A percentile compares a stretch with the other conserved stretches of the same genome.
Conservation (phyloP, 2,329 filamentous ascomycete genomes). For the Trichoderma sp. region DNA sequence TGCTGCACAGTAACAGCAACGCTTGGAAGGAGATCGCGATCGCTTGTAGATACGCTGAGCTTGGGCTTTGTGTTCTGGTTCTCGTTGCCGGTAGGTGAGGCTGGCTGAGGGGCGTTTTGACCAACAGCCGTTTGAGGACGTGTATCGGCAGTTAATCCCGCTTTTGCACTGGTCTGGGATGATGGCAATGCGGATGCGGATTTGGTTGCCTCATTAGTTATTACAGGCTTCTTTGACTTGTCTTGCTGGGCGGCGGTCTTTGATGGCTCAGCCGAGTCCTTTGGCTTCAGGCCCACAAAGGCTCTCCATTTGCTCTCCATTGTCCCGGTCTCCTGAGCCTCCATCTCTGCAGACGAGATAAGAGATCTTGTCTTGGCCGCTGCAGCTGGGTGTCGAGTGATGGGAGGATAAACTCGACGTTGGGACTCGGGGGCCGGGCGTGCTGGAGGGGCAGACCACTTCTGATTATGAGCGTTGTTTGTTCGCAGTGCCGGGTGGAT, state of each 20-base stretch:
- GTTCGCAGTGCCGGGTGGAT: slow-evolving; percentile 39
- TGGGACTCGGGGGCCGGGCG: slow-evolving; percentile 26
- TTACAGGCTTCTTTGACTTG: neutral
- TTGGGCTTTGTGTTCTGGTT: neutral
- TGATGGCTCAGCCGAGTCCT: slow-evolving; percentile 7
- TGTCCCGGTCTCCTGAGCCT: slow-evolving; percentile 33
- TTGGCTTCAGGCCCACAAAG: slow-evolving; percentile 28
- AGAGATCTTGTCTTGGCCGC: slow-evolving; percentile 30
- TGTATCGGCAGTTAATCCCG: neutral
- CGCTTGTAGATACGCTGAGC: neutral
- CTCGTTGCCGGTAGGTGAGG: neutral
- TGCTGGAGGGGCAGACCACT: slow-evolving; percentile 30
- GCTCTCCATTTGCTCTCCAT: slow-evolving; percentile 34
- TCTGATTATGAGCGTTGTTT: slow-evolving; percentile 25
- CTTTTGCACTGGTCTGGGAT: neutral
- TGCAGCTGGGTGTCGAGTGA: slow-evolving; percentile 34
- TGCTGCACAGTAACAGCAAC: neutral
- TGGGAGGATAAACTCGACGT: slow-evolving; percentile 38
- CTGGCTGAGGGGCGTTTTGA: neutral
- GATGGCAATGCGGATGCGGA: neutral
- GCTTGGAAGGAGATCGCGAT: neutral
- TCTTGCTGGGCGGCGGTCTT: slow-evolving; percentile 6
- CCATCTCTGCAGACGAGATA: slow-evolving; percentile 30
- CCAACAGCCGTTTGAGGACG: neutral
- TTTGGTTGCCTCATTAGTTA: neutral